Evolutionary conservation across 1,139 yeast species (phyloP), one percentile per base, ranked within the genome.

Genomic region (Candida neerlandica): DNA sequence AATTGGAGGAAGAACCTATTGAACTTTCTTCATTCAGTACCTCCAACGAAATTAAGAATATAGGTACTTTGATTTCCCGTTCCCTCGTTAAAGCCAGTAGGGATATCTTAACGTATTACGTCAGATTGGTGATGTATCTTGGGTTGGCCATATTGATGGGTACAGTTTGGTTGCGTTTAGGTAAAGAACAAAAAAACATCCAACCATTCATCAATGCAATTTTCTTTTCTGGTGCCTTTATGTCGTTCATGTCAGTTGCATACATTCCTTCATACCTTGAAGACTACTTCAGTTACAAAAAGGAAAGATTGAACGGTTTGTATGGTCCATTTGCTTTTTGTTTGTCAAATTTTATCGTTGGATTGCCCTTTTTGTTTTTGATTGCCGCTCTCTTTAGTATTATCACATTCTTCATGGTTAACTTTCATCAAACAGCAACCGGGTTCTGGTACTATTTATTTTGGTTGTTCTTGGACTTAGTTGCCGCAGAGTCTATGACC

Each of bases 201-300:
- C 75, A 71, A 54, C 69, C 71, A 9, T 70, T 66, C 50, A 68
- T 64, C 48, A 71, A 68, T 57, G 77, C 77, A 15, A 67, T 72
- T 23, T 72, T 72, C 60, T 72, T 71, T 41, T 68, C 73, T 3
- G 75, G 75, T 11, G 77, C 77, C 1, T 72, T 72, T 57, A 71
- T 72, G 76, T 71, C 75, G 7, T 71, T 71, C 53, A 71, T 71
- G 75, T 63, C 76, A 2, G 77, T 72, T 30, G 77, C 77, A 3
- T 72, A 72, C 51, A 70, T 72, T 47, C 77, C 77, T 3, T 66
- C 77, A 5, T 71, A 59, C 49, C 57, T 72, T 30, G 77, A 72
- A 54, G 77, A 72, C 50, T 65, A 58, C 48, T 46, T 55, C 12
- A 53, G 67, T 23, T 72, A 57, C 55, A 59, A 56, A 41, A 65